These are phyloP conservation scores for Punica granatum DNA, from an alignment of 345 rosid genomes.

Conservation along the genomic window DNA sequence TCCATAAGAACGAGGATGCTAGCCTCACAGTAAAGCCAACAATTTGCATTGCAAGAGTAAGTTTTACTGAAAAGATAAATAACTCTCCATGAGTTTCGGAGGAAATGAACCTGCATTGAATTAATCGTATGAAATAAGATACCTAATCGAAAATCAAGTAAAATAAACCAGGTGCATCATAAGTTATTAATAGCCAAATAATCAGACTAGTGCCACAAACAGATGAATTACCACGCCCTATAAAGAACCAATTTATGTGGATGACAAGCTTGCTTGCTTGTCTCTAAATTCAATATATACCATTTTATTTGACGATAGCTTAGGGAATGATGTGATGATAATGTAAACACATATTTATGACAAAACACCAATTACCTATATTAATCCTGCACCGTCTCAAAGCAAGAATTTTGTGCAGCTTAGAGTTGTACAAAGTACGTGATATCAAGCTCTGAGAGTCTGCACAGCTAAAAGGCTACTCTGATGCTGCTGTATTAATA, in stretches of 20 bases:
- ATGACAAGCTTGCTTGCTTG: not conserved
- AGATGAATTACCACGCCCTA: not conserved
- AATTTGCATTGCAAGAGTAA: slow-evolving; percentile 77
- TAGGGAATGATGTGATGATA: no score
- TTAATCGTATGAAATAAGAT: not conserved
- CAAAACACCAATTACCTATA: not conserved
- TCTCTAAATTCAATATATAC: not conserved
- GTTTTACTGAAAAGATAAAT: slow-evolving; percentile 65
- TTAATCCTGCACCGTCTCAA: not conserved
- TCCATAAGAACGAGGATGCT: slow-evolving; percentile 70
- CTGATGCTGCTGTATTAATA: not conserved
- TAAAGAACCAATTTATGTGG: not conserved
- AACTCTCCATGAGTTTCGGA: slow-evolving; percentile 30
- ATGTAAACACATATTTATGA: not conserved
- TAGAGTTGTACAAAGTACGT: not conserved
- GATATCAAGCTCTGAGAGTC: not conserved
- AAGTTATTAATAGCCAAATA: not conserved
- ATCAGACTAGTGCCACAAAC: not conserved
- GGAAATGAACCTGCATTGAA: slow-evolving; percentile 53
- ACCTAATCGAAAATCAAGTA: not conserved
- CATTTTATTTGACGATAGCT: no score
- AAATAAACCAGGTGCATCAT: not conserved
- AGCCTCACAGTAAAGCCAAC: slow-evolving; percentile 68
- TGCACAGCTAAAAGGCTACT: not conserved
- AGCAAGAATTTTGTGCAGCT: not conserved